phyloP scores from a whole-genome alignment of 2,329 filamentous ascomycete species.

The Furcasterigmium furcatum region DNA sequence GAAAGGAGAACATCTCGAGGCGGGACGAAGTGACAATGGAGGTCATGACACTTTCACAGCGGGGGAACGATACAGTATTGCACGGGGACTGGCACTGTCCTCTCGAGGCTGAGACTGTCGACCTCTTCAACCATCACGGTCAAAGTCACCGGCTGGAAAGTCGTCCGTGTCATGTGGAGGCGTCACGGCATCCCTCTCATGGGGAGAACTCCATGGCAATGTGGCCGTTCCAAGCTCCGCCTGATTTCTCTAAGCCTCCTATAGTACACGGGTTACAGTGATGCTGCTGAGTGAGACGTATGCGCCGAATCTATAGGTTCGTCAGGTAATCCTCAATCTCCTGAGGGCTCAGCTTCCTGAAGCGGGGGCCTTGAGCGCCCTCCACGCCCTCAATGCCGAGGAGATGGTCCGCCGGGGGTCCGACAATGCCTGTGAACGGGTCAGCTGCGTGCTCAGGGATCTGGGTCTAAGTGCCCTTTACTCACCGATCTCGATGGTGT shows the following conservation, averaged over 20 bases:
- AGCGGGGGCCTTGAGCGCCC: conserved; percentile 78
- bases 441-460: conserved; percentile 11
- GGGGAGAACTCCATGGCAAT: neutral
- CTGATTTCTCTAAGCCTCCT: conserved; percentile 17
- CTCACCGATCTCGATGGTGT: conserved; percentile 96
- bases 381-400: conserved; percentile 89
- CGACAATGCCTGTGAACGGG: conserved; percentile 72
- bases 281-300: conserved; percentile 10
- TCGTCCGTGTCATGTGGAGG: too few species aligned
- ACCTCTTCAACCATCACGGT: too few species aligned
- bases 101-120: too few species aligned
- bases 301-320: conserved; percentile 74
- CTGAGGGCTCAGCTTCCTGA: conserved; percentile 92
- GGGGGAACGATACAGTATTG: too few species aligned
- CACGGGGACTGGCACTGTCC: too few species aligned
- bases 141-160: too few species aligned
- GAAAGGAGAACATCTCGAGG: too few species aligned
- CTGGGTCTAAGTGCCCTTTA: conserved; percentile 8
- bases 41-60: too few species aligned
- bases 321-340: conserved; percentile 99
- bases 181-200: too few species aligned
- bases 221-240: conserved; percentile 10
- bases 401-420: conserved; percentile 87
- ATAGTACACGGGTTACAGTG: conserved; percentile 31
- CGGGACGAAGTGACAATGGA: too few species aligned